Base-by-base conservation (phyloP, 2,329 filamentous ascomycete species). In the Hypoxylon sp. region DNA sequence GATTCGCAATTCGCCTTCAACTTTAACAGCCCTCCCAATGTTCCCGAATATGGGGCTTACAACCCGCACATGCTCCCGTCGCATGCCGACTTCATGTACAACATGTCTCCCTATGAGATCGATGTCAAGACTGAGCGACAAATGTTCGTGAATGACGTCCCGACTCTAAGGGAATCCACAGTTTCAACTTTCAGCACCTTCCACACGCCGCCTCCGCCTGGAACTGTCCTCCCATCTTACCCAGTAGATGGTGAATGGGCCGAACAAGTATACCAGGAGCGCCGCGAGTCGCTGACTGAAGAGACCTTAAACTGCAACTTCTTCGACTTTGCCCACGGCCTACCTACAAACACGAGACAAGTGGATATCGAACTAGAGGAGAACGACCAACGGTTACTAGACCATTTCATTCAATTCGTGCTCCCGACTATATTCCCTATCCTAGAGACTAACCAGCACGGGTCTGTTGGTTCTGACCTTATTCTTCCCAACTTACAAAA, bases 41-140 rank as follows among this genome's bases (percentile, higher is more conserved):
- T 79, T 17, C 79, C 80, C 57, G 86, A 89, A 55, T 89, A 86
- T 82, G 89, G 85, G 75, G 86, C 84, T 77, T 92, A 91, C 82
- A 88, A 85, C 72, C 82, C 83, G 17, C 86, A 88, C 82, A 87
- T 91, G 81, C 91, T 81, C 81, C 81, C 83, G 79, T 73, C 75
- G 46, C 76, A 88, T 72, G 82, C 85, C 11, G 87, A 92, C 79
- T 81, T 88, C 77, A 85, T 88, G 81, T 86, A 86, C 66, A 79
- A 79, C 70, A 83, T 87, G 79, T 88, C 91, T 20, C 94, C 95
- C 0, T 98, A 97, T 79, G 95, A 98, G 81, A 91, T 98, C 68
- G 95, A 98, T 79, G 92, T 98, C 84, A 97, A 95, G 86, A 98
- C 95, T 0, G 95, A 98, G 83, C 88, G 93, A 72, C 94, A 98